Percentiles rank a stretch among this genome's conserved stretches.
Conservation (phyloP, 495 filamentous ascomycete species). For the Talaromyces wortmannii region DNA sequence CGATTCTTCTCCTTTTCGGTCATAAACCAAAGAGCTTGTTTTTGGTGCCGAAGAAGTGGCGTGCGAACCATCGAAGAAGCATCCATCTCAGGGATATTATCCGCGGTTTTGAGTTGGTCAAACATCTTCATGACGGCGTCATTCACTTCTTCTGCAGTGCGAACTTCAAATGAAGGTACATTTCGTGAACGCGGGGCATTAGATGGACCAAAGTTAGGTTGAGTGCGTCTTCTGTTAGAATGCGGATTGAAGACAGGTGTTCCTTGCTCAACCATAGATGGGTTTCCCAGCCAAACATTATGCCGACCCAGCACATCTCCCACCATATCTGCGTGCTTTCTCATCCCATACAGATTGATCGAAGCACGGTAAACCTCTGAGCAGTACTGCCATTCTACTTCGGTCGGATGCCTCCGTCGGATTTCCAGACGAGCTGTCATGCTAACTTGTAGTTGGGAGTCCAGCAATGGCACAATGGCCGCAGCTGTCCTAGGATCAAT, state of each 20-base stretch:
- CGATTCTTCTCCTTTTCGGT: slow-evolving; percentile 65
- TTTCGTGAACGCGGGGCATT: slow-evolving; percentile 15
- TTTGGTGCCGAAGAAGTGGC: slow-evolving; percentile 76
- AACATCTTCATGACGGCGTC: slow-evolving; percentile 83
- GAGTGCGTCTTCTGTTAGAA: slow-evolving; percentile 35
- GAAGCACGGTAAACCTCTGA: slow-evolving; percentile 50
- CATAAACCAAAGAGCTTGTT: slow-evolving; percentile 89
- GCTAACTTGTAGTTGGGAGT: slow-evolving; percentile 53
- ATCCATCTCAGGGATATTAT: slow-evolving; percentile 73
- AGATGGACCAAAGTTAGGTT: slow-evolving; percentile 13
- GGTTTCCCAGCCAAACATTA: slow-evolving; percentile 58
- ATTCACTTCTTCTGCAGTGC: slow-evolving; percentile 77
- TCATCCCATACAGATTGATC: slow-evolving; percentile 75
- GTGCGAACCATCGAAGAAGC: slow-evolving; percentile 56
- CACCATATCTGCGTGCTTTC: slow-evolving; percentile 52
- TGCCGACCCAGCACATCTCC: slow-evolving; percentile 58
- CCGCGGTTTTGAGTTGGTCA: slow-evolving; percentile 64
- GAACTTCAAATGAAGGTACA: slow-evolving; percentile 40
- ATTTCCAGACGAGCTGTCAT: slow-evolving; percentile 60
- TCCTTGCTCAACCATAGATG: slow-evolving; percentile 55
- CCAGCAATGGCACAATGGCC: slow-evolving; percentile 65
- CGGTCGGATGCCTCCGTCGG: slow-evolving; percentile 46
- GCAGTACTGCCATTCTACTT: slow-evolving; percentile 48
- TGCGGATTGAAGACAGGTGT: slow-evolving; percentile 66
- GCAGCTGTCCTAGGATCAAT: slow-evolving; percentile 62